These are phyloP conservation scores for Schoenoplectus tabernaemontani DNA, from an alignment of 202 grass and related monocot species.

Conservation along the genomic window DNA sequence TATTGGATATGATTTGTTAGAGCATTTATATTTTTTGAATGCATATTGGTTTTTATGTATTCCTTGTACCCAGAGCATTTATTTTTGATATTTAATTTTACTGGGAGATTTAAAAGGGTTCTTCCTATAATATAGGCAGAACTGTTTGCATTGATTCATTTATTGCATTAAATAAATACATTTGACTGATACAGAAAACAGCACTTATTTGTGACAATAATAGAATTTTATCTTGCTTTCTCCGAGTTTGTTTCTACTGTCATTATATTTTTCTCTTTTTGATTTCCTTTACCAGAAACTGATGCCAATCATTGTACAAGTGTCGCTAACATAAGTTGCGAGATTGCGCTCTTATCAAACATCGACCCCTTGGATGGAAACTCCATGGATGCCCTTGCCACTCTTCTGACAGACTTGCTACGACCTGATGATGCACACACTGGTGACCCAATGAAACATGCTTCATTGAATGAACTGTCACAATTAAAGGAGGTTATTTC, in stretches of 20 bases:
- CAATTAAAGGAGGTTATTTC: slow-evolving; percentile 65
- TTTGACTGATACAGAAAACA: neutral
- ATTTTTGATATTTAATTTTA: neutral
- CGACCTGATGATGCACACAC: slow-evolving; percentile 56
- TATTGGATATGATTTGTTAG: neutral
- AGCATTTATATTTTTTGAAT: neutral
- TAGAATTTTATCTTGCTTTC: neutral
- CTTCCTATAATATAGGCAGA: neutral
- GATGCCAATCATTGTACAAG: slow-evolving; percentile 50
- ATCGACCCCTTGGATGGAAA: slow-evolving; percentile 42
- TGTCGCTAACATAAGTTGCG: slow-evolving; percentile 23
- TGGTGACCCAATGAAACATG: slow-evolving; percentile 42
- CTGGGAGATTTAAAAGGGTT: neutral
- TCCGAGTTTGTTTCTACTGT: neutral
- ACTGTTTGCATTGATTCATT: neutral
- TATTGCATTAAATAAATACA: neutral
- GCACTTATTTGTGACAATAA: neutral
- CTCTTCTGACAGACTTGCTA: slow-evolving; percentile 46
- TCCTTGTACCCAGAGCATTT: neutral
- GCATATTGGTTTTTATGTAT: neutral
- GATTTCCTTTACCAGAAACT: slow-evolving; percentile 39
- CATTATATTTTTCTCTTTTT: slow-evolving; percentile 14
- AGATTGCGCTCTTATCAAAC: slow-evolving; percentile 30
- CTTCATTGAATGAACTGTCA: slow-evolving; percentile 45
- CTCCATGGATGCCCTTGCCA: slow-evolving; percentile 43